Evolutionary conservation across 768 basidiomycete species (phyloP).

Genomic region (Cubamyces lactineus): DNA sequence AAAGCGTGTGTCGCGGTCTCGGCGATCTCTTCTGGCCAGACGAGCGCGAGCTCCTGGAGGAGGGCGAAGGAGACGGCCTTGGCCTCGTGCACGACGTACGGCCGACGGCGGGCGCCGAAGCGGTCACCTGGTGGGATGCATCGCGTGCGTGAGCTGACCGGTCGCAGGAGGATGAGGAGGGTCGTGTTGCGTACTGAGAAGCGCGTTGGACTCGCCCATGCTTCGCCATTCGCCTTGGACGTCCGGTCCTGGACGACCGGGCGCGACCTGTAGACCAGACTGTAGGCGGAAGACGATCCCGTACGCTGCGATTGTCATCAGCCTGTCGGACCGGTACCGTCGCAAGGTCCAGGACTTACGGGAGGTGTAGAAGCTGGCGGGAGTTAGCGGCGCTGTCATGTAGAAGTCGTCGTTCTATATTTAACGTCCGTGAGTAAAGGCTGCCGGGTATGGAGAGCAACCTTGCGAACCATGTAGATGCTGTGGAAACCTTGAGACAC

Average conservation of each 20-base stretch:
- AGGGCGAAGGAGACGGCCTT: constrained; percentile 40
- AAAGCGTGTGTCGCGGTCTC: constrained; percentile 38
- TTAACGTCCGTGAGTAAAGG: neutral
- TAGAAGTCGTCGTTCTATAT: constrained; percentile 47
- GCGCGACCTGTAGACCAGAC: constrained; percentile 35
- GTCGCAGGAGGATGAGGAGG: neutral
- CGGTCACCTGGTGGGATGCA: constrained; percentile 32
- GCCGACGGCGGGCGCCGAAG: constrained; percentile 42
- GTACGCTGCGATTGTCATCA: constrained; percentile 28
- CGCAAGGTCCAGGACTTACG: constrained; percentile 12
- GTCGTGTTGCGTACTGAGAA: constrained; percentile 36
- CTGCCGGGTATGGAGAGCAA: neutral
- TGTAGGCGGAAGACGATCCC: constrained; percentile 45
- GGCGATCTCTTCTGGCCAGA: constrained; percentile 37
- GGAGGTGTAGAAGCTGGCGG: constrained; percentile 39
- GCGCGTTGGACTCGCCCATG: constrained; percentile 39
- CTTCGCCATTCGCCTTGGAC: constrained; percentile 43
- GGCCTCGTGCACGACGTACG: constrained; percentile 46
- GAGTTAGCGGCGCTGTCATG: constrained; percentile 34
- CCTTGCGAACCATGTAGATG: constrained; percentile 30
- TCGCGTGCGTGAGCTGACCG: neutral
- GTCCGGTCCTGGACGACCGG: constrained; percentile 26
- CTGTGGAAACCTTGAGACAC: constrained; percentile 13
- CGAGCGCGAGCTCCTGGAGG: constrained; percentile 38
- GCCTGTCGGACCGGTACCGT: neutral